A percentile compares a stretch with the other conserved stretches of the same genome.
Evolutionary conservation across 2,329 filamentous ascomycete genomes (phyloP).

Genomic region (Leptographium galeiforme): DNA sequence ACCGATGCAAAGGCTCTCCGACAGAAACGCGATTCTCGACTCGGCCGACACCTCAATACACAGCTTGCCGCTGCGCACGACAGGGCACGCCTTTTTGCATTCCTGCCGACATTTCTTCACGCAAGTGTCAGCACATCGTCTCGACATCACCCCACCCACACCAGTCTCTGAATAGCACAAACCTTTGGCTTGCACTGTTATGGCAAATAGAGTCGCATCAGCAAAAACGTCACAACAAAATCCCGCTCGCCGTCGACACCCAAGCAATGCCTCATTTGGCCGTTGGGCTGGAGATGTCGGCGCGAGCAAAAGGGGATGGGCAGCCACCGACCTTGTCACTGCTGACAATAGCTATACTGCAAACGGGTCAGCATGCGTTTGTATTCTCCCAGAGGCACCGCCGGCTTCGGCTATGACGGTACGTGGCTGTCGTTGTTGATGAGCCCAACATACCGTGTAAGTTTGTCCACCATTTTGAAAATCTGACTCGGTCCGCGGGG

Average conservation of each 20-base stretch:
- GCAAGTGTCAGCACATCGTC: not conserved
- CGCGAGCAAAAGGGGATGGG: not conserved
- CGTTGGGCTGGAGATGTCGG: not conserved
- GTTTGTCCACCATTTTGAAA: slow-evolving; percentile 19
- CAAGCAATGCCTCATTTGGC: no score
- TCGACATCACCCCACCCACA: not conserved
- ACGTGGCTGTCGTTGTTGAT: no score
- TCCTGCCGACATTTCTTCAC: slow-evolving; percentile 90
- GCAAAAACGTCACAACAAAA: no score
- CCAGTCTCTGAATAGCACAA: slow-evolving; percentile 12
- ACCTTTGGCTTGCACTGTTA: slow-evolving; percentile 76
- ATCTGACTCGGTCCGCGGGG: slow-evolving; percentile 3
- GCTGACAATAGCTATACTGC: slow-evolving; percentile 96
- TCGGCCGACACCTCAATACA: slow-evolving; percentile 80
- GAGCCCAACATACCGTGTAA: slow-evolving; percentile 66
- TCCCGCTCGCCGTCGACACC: no score
- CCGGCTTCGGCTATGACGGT: not conserved
- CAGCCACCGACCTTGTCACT: slow-evolving; percentile 68
- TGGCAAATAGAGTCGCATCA: no score
- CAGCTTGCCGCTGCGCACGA: slow-evolving; percentile 85
- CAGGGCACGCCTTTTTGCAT: slow-evolving; percentile 97
- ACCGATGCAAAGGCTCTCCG: slow-evolving; percentile 84
- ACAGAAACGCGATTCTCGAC: slow-evolving; percentile 96
- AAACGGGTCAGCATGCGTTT: slow-evolving; percentile 15
- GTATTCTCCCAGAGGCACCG: not conserved